phyloP scores from a whole-genome alignment of 2,329 filamentous ascomycete genomes.

The Penicillium hordei region DNA sequence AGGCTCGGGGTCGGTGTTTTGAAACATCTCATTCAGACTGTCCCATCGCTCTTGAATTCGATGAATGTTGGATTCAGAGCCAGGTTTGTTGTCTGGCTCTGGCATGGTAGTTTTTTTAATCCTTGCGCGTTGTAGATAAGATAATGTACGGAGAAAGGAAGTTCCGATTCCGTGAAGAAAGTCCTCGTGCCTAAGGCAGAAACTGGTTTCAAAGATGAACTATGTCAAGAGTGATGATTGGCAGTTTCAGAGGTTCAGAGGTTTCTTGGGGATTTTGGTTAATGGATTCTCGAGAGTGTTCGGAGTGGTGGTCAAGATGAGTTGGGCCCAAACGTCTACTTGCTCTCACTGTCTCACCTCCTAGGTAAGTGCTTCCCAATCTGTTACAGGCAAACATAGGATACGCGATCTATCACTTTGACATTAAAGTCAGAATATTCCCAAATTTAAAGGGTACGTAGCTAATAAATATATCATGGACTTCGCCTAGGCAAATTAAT shows the following conservation, averaged over 20 bases:
- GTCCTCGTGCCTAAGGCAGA: neutral
- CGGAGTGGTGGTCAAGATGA: neutral
- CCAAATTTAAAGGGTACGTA: neutral
- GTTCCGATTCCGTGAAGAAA: conserved; percentile 4
- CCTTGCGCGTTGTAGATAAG: conserved; percentile 1
- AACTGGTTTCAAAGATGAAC: neutral
- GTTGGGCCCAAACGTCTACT: neutral
- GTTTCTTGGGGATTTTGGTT: neutral
- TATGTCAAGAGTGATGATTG: neutral
- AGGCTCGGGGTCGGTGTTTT: neutral
- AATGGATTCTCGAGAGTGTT: neutral
- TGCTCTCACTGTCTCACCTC: neutral
- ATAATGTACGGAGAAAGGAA: conserved; percentile 1
- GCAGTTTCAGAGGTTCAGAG: neutral
- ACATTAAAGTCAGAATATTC: neutral
- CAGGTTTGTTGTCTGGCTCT: conserved; percentile 1
- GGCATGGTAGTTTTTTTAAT: conserved; percentile 6
- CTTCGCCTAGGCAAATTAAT: neutral
- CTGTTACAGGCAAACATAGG: neutral
- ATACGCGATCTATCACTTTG: neutral
- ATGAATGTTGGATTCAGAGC: neutral
- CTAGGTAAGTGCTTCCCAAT: neutral
- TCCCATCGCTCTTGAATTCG: conserved; percentile 7
- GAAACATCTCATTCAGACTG: conserved; percentile 4
- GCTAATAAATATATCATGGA: neutral